phyloP scores from a whole-genome alignment of 352 stramenopile species.

The Globisporangium alternatum region DNA sequence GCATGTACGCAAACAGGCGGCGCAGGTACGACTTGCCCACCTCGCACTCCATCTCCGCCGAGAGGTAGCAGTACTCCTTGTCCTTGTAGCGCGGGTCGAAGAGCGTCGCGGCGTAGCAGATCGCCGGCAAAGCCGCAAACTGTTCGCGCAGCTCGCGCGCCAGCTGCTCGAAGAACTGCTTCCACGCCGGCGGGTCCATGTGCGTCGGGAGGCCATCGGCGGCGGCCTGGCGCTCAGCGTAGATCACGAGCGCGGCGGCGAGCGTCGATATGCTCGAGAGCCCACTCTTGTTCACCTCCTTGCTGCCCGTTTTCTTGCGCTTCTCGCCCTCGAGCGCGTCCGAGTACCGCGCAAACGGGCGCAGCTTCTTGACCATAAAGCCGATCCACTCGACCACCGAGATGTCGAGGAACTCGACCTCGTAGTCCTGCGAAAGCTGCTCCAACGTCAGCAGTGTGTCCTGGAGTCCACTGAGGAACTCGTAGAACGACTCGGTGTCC shows the following conservation, averaged over 20 bases:
- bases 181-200: conserved; percentile 43
- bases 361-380: conserved; percentile 70
- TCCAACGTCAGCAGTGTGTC: conserved; percentile 43
- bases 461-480: conserved; percentile 54
- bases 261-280: conserved; percentile 81
- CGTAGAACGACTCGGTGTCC: conserved; percentile 50
- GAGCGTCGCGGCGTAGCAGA: conserved; percentile 70
- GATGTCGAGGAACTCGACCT: conserved; percentile 40
- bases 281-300: conserved; percentile 67
- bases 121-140: conserved; percentile 45
- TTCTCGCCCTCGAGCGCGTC: conserved; percentile 75
- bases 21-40: conserved; percentile 55
- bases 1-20: conserved; percentile 43
- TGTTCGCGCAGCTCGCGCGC: conserved; percentile 50
- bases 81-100: conserved; percentile 83
- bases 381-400: conserved; percentile 48
- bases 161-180: conserved; percentile 58
- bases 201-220: conserved; percentile 30
- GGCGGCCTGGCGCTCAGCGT: conserved; percentile 58
- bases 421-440: conserved; percentile 50
- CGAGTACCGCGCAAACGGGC: conserved; percentile 65
- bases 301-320: conserved; percentile 69
- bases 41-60: conserved; percentile 46
- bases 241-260: conserved; percentile 57
- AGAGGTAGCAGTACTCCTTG: conserved; percentile 74